phyloP scores from a whole-genome alignment of 305 asterid genomes.

The Solanum hybrid region DNA sequence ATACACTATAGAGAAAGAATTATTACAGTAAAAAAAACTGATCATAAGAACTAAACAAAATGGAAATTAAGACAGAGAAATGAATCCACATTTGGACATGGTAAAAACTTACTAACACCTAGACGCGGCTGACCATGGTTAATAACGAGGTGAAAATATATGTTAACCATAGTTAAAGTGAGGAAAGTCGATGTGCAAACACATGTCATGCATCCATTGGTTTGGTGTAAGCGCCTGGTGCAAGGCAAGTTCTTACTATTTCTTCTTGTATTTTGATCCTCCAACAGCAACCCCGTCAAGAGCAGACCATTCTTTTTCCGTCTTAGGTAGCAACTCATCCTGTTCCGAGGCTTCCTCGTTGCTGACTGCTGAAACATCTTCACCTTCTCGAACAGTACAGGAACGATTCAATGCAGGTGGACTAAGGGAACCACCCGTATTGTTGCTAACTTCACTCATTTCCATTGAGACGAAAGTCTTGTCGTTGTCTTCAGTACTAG shows the following conservation, averaged over 20 bases:
- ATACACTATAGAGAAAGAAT: not conserved
- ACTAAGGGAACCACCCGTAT: not conserved
- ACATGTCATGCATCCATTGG: not conserved
- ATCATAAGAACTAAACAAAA: not conserved
- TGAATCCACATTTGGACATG: not conserved
- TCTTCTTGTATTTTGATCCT: conserved; percentile 25
- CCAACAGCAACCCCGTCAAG: conserved; percentile 51
- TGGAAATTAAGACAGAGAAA: not conserved
- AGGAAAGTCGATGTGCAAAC: not conserved
- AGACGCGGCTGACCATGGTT: not conserved
- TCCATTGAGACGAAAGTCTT: conserved; percentile 11
- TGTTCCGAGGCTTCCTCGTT: conserved; percentile 10
- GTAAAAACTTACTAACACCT: not conserved
- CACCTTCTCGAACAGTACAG: conserved; percentile 20
- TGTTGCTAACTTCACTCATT: conserved; percentile 5
- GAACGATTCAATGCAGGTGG: conserved; percentile 14
- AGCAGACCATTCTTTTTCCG: conserved; percentile 46
- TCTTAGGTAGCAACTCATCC: conserved; percentile 9
- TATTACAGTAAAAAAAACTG: not conserved
- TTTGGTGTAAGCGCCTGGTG: not conserved
- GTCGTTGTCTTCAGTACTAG: conserved; percentile 11
- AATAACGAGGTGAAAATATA: not conserved
- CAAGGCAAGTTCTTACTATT: conserved; percentile 8
- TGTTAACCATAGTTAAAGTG: not conserved
- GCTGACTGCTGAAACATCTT: conserved; percentile 8